Conservation (phyloP, 495 filamentous ascomycete species). For the Bombardia bombarda region DNA sequence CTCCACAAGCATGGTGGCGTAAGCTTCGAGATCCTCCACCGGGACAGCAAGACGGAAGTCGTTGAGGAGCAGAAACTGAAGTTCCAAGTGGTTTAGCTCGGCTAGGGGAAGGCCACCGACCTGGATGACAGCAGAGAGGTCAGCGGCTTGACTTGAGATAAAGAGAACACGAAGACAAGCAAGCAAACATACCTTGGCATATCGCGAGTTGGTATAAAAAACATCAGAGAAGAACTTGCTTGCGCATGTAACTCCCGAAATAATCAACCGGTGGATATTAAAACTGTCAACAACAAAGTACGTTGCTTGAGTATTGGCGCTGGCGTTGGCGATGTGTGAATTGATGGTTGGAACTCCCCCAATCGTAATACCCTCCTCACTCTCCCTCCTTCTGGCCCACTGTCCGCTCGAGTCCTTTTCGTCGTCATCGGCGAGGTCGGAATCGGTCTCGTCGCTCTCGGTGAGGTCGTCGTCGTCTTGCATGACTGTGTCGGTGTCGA, state of each 20-base stretch:
- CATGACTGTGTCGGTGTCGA: constrained; percentile 28
- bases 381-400: constrained; percentile 7
- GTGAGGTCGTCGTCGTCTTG: constrained; percentile 22
- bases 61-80: constrained; percentile 94
- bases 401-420: constrained; percentile 14
- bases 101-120: constrained; percentile 94
- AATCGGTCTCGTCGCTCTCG: constrained; percentile 31
- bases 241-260: constrained; percentile 94
- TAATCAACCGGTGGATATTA: constrained; percentile 96
- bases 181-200: constrained; percentile 89
- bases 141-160: background rate
- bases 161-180: background rate
- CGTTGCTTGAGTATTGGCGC: constrained; percentile 23
- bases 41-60: constrained; percentile 93
- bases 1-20: constrained; percentile 97
- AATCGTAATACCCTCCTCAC: constrained; percentile 13
- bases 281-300: constrained; percentile 99
- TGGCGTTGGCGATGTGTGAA: constrained; percentile 20
- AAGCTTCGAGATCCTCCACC: constrained; percentile 92
- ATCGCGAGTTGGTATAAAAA: constrained; percentile 98
- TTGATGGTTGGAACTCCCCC: background rate
- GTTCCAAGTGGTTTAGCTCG: constrained; percentile 92
- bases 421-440: constrained; percentile 33
- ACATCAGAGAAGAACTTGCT: constrained; percentile 99
- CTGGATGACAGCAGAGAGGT: constrained; percentile 37